These are phyloP conservation scores for Heliocybe sulcata DNA, from an alignment of 1,284 basidiomycete genomes.

Conservation along the genomic window DNA sequence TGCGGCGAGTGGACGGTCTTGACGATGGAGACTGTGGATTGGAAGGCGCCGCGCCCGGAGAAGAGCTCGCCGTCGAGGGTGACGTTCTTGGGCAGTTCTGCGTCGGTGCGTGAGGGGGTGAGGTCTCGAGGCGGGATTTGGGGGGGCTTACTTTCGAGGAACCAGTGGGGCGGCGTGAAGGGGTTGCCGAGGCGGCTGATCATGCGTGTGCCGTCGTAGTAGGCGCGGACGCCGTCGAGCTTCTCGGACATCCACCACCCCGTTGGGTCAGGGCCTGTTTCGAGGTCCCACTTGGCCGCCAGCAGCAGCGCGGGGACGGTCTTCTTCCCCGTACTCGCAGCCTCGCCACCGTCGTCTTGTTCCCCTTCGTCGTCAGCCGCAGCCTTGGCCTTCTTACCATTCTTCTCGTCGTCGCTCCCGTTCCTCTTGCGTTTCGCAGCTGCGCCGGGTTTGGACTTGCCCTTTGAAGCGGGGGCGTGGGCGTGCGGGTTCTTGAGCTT, in stretches of 20 bases:
- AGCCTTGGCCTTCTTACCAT: conserved; percentile 6
- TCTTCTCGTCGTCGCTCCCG: conserved; percentile 20
- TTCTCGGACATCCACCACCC: conserved; percentile 69
- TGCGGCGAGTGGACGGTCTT: conserved; percentile 48
- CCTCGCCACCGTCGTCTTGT: conserved; percentile 9
- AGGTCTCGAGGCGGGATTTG: background rate
- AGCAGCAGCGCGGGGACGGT: conserved; percentile 38
- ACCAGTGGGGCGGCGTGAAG: conserved; percentile 54
- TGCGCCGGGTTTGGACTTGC: conserved; percentile 9
- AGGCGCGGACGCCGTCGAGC: conserved; percentile 54
- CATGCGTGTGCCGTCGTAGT: conserved; percentile 52
- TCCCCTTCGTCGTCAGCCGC: conserved; percentile 8
- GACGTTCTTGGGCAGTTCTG: conserved; percentile 51
- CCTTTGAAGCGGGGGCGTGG: conserved; percentile 18
- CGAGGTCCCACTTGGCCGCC: conserved; percentile 54
- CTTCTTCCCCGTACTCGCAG: conserved; percentile 12
- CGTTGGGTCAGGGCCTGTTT: conserved; percentile 46
- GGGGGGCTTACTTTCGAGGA: conserved; percentile 42
- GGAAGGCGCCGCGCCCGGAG: conserved; percentile 49
- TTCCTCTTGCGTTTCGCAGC: conserved; percentile 14
- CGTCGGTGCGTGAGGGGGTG: background rate
- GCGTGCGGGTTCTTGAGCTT: conserved; percentile 40
- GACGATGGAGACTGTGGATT: conserved; percentile 52
- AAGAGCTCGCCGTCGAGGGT: conserved; percentile 63
- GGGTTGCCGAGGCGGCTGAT: conserved; percentile 53